Evolutionary conservation across 805 yeast species (phyloP).

Genomic region (Wickerhamiella lipophila): DNA sequence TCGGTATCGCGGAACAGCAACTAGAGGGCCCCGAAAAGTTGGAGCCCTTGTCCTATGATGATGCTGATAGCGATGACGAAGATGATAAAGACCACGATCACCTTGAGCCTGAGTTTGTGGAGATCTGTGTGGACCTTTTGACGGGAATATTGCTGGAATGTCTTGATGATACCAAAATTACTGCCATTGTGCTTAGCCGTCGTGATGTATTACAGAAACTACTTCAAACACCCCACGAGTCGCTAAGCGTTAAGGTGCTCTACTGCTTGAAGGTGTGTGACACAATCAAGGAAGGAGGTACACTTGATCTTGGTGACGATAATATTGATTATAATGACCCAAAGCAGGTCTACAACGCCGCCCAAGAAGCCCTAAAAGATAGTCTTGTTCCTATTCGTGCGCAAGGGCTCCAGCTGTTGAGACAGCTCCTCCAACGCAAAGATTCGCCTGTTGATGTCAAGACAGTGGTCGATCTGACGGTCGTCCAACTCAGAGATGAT

Average conservation of each 20-base stretch:
- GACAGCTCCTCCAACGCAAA: conserved; percentile 39
- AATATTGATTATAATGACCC: conserved; percentile 15
- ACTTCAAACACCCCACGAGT: neutral
- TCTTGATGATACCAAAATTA: conserved; percentile 12
- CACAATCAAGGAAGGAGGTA: conserved; percentile 5
- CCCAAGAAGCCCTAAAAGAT: conserved; percentile 57
- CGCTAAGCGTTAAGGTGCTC: conserved; percentile 17
- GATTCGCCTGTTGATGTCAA: conserved; percentile 40
- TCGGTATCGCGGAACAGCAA: conserved; percentile 28
- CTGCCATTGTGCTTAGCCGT: conserved; percentile 12
- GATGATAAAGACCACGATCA: conserved; percentile 27
- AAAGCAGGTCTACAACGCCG: conserved; percentile 36
- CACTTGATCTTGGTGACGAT: conserved; percentile 14
- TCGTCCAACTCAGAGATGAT: conserved; percentile 52
- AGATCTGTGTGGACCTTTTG: conserved; percentile 25
- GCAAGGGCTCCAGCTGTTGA: conserved; percentile 59
- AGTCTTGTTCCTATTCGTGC: conserved; percentile 76
- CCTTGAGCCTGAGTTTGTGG: conserved; percentile 25
- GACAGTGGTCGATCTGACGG: conserved; percentile 48
- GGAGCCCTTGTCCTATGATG: neutral
- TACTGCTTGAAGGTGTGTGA: conserved; percentile 19
- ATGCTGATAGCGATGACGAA: conserved; percentile 21
- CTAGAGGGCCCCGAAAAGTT: conserved; percentile 14
- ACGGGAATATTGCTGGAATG: conserved; percentile 26
- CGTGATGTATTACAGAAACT: conserved; percentile 11